These are phyloP conservation scores for Leccinum pachyderme DNA, from an alignment of 1,284 basidiomycete genomes.

Conservation along the genomic window DNA sequence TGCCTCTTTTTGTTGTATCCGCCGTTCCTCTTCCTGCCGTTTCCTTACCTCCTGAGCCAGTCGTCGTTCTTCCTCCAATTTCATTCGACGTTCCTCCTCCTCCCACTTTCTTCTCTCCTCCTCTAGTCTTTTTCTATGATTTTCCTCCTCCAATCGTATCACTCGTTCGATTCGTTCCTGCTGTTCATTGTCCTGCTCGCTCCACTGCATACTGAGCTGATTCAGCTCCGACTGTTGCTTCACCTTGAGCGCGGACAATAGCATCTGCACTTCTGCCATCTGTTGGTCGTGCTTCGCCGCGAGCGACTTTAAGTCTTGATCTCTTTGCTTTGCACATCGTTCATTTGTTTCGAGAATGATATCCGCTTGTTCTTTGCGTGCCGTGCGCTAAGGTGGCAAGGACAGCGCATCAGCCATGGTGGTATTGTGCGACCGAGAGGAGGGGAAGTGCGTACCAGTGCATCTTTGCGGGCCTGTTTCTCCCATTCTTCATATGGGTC, in stretches of 20 bases:
- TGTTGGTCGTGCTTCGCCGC: slow-evolving; percentile 45
- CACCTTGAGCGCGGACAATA: slow-evolving; percentile 43
- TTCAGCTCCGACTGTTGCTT: slow-evolving; percentile 48
- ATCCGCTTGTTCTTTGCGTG: slow-evolving; percentile 51
- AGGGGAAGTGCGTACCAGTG: slow-evolving; percentile 52
- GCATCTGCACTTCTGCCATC: slow-evolving; percentile 45
- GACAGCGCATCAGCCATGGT: neutral
- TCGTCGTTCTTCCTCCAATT: slow-evolving; percentile 39
- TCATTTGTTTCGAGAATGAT: slow-evolving; percentile 40
- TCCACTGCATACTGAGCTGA: slow-evolving; percentile 45
- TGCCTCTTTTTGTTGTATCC: slow-evolving; percentile 37
- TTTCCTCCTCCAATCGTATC: slow-evolving; percentile 68
- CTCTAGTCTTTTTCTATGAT: slow-evolving; percentile 48
- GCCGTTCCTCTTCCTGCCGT: slow-evolving; percentile 37
- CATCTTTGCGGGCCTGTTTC: slow-evolving; percentile 61
- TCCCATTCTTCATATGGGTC: slow-evolving; percentile 82
- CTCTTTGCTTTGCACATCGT: slow-evolving; percentile 37
- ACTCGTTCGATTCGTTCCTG: slow-evolving; percentile 62
- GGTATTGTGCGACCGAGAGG: neutral
- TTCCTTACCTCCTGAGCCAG: slow-evolving; percentile 31
- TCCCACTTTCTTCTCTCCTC: slow-evolving; percentile 48
- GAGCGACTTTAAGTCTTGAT: slow-evolving; percentile 38
- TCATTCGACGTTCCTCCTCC: slow-evolving; percentile 46
- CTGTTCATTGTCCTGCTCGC: slow-evolving; percentile 48
- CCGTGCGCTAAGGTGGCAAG: slow-evolving; percentile 47